Percentiles rank a stretch among this genome's conserved stretches.
phyloP scores from a whole-genome alignment of 139 green algal genomes.

The Chlamydomonas sp. region DNA sequence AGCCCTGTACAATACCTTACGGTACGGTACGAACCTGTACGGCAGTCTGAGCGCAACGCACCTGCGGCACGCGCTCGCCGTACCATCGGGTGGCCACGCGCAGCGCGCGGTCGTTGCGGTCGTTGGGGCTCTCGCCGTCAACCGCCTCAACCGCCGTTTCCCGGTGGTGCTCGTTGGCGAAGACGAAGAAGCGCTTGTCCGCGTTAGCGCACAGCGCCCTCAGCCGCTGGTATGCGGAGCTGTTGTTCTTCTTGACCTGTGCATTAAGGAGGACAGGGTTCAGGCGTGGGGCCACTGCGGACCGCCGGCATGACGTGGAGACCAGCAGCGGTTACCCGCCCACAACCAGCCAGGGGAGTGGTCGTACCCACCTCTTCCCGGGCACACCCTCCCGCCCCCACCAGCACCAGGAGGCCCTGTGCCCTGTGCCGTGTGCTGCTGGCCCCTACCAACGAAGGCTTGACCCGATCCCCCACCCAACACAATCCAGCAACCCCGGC shows the following conservation, averaged over 20 bases:
- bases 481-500: no score
- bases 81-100: conserved; percentile 88
- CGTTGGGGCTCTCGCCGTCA: conserved; percentile 89
- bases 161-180: conserved; percentile 95
- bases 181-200: conserved; percentile 92
- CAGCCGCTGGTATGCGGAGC: conserved; percentile 81
- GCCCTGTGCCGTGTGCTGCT: no score
- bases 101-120: conserved; percentile 99
- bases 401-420: no score
- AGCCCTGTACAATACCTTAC: no score
- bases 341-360: no score
- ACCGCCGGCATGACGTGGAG: no score
- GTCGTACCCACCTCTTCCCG: no score
- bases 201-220: conserved; percentile 62
- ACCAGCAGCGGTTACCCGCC: no score
- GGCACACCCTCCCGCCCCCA: no score
- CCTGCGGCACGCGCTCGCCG: conserved; percentile 12
- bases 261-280: not conserved
- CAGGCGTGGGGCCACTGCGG: not conserved
- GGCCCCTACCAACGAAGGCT: no score
- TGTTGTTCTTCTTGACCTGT: conserved; percentile 82
- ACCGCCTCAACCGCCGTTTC: conserved; percentile 80
- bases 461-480: no score
- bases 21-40: no score
- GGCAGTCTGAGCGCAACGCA: not conserved